Evolutionary conservation across 108 stramenopile species (phyloP).

Genomic region (Schizochytrium sp.): DNA sequence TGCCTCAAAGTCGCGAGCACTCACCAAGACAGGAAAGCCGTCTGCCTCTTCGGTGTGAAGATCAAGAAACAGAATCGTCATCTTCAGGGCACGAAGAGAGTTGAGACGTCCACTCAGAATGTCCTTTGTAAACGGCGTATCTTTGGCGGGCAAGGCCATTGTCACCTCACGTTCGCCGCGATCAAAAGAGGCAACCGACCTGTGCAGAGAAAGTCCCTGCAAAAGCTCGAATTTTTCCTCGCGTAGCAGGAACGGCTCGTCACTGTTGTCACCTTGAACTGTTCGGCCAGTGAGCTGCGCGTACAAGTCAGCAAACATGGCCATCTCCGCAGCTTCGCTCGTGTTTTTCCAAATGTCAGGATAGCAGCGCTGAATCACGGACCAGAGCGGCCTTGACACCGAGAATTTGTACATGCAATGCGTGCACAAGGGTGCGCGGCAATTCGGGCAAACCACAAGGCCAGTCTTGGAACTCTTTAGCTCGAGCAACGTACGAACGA

Average conservation of each 20-base stretch:
- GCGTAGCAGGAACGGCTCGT: background rate
- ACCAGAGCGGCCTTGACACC: background rate
- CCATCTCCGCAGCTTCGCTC: background rate
- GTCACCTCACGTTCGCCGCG: background rate
- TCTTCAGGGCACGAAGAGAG: background rate
- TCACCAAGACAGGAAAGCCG: background rate
- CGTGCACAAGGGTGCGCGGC: background rate
- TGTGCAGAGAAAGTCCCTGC: background rate
- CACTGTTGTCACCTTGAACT: background rate
- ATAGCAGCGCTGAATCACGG: background rate
- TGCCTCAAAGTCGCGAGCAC: background rate
- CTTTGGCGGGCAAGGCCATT: background rate
- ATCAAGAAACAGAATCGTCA: background rate
- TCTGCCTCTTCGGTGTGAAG: background rate
- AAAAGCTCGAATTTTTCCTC: background rate
- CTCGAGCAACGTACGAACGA: background rate
- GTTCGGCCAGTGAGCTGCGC: background rate
- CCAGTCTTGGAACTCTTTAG: background rate
- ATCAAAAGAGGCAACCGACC: background rate
- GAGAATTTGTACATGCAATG: background rate
- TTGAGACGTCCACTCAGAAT: background rate
- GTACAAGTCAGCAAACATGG: background rate
- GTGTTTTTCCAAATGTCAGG: background rate
- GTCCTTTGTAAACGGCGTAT: background rate
- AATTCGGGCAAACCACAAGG: background rate